Conservation (phyloP, 1,284 basidiomycete genomes). For the Lentinula novae-zelandiae region DNA sequence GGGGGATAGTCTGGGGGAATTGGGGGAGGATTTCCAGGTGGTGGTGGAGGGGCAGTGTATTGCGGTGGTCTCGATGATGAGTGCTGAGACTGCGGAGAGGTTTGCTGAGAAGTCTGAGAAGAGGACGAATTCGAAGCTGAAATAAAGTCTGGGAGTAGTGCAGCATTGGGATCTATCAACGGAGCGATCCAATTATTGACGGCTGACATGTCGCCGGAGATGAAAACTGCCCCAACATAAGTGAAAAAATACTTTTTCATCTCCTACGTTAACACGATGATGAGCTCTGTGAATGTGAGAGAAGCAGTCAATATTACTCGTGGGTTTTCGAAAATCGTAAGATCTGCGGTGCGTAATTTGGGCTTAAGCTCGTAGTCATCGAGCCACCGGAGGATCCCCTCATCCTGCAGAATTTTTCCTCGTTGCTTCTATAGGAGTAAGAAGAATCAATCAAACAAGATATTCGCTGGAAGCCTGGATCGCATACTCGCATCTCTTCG, state of each 20-base stretch:
- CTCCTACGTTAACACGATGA: slow-evolving; percentile 33
- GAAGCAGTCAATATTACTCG: slow-evolving; percentile 24
- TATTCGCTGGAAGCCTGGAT: background rate
- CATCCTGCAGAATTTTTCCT: slow-evolving; percentile 23
- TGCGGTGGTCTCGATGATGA: slow-evolving; percentile 13
- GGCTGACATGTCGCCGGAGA: slow-evolving; percentile 35
- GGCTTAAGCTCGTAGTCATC: slow-evolving; percentile 28
- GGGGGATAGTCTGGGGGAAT: slow-evolving; percentile 14
- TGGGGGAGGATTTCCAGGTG: slow-evolving; percentile 24
- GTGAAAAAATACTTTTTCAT: slow-evolving; percentile 43
- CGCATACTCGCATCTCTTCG: slow-evolving; percentile 37
- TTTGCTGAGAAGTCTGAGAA: no score
- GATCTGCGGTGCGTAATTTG: background rate
- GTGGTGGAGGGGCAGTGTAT: slow-evolving; percentile 16
- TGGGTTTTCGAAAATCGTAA: slow-evolving; percentile 27
- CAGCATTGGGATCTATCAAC: slow-evolving; percentile 40
- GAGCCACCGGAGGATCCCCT: slow-evolving; percentile 38
- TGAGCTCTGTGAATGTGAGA: background rate
- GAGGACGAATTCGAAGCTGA: slow-evolving; percentile 6
- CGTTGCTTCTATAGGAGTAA: slow-evolving; percentile 25
- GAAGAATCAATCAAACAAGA: background rate
- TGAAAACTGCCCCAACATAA: slow-evolving; percentile 50
- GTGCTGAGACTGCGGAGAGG: slow-evolving; percentile 5
- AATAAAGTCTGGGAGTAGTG: slow-evolving; percentile 13
- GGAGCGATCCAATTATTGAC: slow-evolving; percentile 46